Evolutionary conservation across 345 rosid genomes (phyloP).

Genomic region (Reutealis trisperma): DNA sequence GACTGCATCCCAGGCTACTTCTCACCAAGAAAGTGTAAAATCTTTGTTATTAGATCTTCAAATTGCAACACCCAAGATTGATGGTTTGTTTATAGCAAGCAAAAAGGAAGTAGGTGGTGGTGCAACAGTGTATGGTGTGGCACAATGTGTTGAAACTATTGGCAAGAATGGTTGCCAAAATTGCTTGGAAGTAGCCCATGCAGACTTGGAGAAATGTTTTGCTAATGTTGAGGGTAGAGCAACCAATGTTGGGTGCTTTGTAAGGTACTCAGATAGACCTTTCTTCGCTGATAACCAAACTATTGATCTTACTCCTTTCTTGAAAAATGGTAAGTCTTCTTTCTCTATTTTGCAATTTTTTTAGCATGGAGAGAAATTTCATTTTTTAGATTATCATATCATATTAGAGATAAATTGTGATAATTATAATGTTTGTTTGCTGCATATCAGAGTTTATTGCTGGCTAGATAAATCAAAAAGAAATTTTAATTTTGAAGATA

Average conservation of each 20-base stretch:
- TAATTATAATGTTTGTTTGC: too few species aligned
- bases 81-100: conserved; percentile 37
- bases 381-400: too few species aligned
- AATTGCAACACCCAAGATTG: conserved; percentile 42
- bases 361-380: too few species aligned
- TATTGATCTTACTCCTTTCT: conserved; percentile 32
- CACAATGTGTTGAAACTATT: conserved; percentile 45
- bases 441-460: too few species aligned
- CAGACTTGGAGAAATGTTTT: conserved; percentile 34
- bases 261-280: conserved; percentile 34
- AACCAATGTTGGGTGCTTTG: conserved; percentile 44
- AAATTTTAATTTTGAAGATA: too few species aligned
- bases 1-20: neutral
- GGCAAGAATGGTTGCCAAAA: conserved; percentile 25
- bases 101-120: conserved; percentile 16
- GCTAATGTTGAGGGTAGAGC: conserved; percentile 33
- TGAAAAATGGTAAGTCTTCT: conserved; percentile 24
- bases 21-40: conserved; percentile 16
- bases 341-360: too few species aligned
- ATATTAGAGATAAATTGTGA: too few species aligned
- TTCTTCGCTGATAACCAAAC: conserved; percentile 46
- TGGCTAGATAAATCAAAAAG: too few species aligned
- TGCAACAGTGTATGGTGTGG: conserved; percentile 30
- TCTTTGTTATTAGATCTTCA: conserved; percentile 30
- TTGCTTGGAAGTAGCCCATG: conserved; percentile 33